Evolutionary conservation across 345 rosid genomes (phyloP).

Genomic region (Reutealis trisperma): DNA sequence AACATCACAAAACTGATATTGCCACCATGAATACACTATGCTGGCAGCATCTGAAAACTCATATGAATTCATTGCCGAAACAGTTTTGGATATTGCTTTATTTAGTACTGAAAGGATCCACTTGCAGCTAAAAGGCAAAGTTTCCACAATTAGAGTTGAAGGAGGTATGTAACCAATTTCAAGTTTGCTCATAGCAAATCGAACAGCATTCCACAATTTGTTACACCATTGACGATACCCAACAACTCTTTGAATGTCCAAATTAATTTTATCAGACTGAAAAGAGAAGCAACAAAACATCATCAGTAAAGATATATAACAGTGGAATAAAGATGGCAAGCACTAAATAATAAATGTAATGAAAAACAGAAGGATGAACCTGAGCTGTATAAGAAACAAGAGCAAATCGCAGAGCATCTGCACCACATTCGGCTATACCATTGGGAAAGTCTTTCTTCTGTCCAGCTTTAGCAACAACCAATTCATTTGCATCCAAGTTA

Average conservation of each 20-base stretch:
- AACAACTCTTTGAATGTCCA: slow-evolving; percentile 92
- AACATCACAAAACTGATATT: slow-evolving; percentile 91
- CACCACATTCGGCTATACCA: slow-evolving; percentile 96
- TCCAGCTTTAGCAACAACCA: slow-evolving; percentile 73
- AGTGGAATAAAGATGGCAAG: not conserved
- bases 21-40: slow-evolving; percentile 92
- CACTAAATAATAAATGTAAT: slow-evolving; percentile 6
- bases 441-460: slow-evolving; percentile 78
- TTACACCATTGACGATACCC: slow-evolving; percentile 99
- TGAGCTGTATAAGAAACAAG: slow-evolving; percentile 94
- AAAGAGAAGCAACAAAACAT: slow-evolving; percentile 18
- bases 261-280: slow-evolving; percentile 92
- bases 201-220: slow-evolving; percentile 96
- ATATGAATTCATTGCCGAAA: slow-evolving; percentile 54
- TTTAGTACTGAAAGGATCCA: slow-evolving; percentile 89
- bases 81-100: slow-evolving; percentile 65
- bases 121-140: slow-evolving; percentile 77
- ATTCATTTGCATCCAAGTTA: slow-evolving; percentile 74
- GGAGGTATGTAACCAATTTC: slow-evolving; percentile 67
- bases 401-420: slow-evolving; percentile 98
- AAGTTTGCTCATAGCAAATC: slow-evolving; percentile 92
- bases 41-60: slow-evolving; percentile 85
- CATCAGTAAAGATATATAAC: not conserved
- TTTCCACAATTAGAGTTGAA: slow-evolving; percentile 35
- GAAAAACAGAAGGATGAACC: slow-evolving; percentile 43